Evolutionary conservation across 2,329 filamentous ascomycete species (phyloP), one percentile per base, ranked within the genome.

Genomic region (Harringtonia lauricola): DNA sequence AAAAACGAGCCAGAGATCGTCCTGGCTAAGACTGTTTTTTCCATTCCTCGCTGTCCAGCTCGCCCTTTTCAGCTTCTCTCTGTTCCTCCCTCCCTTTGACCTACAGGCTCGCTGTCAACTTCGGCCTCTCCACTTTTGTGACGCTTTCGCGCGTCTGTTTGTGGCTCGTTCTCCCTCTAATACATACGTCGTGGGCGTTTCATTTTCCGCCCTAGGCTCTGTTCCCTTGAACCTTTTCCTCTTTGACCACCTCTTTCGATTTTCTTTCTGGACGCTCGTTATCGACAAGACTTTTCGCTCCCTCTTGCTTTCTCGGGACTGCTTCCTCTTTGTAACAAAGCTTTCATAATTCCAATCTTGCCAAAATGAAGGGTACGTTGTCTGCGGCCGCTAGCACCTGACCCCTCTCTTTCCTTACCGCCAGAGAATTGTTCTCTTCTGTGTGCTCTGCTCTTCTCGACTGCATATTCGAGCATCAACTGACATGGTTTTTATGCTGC

Each of bases 341-440:
- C 31, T 21, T 22, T 35, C 18, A 24, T 39, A 39, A 39, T 42
- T 39, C 36, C 47, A 57, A 15, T n/a, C 26, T 26, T 24, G 21
- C 36, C 36, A 59, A 43, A 22, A 67, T 66, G 64, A 67, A 66
- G 61, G 64, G 64, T 66, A 62, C 46, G 62, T 49, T 14, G 31
- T 34, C n/a, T n/a, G n/a, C n/a, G n/a, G n/a, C n/a, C n/a, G n/a
- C n/a, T n/a, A n/a, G n/a, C n/a, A n/a, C n/a, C n/a, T n/a, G n/a
- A n/a, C n/a, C n/a, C n/a, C n/a, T n/a, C n/a, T n/a, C 8, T 18
- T 9, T 15, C 33, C 8, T 18, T 9, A 9, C 33, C n/a, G 33
- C 17, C 17, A 7, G 33, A 35, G 14, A 8, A 29, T 35, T 35
- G 33, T 8, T 18, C 17, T 35, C 18, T 24, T 2, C 22, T 18